Evolutionary conservation across 140 eudicot species (phyloP), one percentile per base, ranked within the genome.

Genomic region (Ambrosia hybrid): DNA sequence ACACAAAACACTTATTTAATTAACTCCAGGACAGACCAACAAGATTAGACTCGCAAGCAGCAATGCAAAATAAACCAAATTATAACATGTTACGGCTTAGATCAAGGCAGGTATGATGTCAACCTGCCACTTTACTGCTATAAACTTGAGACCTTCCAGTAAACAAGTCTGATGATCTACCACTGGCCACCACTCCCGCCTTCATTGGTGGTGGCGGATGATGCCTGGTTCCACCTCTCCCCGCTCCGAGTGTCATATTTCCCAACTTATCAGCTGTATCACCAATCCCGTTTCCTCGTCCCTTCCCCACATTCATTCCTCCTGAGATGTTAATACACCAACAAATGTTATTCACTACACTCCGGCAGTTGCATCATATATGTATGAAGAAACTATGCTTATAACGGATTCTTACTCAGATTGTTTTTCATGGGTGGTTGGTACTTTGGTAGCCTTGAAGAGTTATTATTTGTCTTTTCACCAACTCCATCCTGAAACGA

Each of bases 101-200:
- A 4, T 12, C 11, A 26, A 71, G 30, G 15, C n/a, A 41, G 13
- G 30, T 15, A 3, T 70, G n/a, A 21, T 4, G 58, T 85, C 71
- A 88, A 62, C 91, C 95, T 3, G 95, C 91, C 71, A 83, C 95
- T 67, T 88, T 85, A 62, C 86, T 75, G 74, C 64, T 71, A 55
- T 71, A 78, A 51, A 80, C 84, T 73, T 85, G 86, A 41, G 88
- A 85, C 56, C 90, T 76, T 77, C 93, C 87, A 21, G 70, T 45
- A 78, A 79, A 82, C 33, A 78, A 75, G 79, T 79, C 84, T 4
- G 88, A 65, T 34, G 88, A 53, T 48, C 74, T 78, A 51, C 76
- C 80, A 74, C 73, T 81, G 74, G 87, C 84, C 70, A 89, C 91
- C 57, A 39, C 51, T 15, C 96, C 97, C 1, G 92, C 89, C 73